phyloP scores from a whole-genome alignment of 306 rosid genomes.

The Vigna angularis region DNA sequence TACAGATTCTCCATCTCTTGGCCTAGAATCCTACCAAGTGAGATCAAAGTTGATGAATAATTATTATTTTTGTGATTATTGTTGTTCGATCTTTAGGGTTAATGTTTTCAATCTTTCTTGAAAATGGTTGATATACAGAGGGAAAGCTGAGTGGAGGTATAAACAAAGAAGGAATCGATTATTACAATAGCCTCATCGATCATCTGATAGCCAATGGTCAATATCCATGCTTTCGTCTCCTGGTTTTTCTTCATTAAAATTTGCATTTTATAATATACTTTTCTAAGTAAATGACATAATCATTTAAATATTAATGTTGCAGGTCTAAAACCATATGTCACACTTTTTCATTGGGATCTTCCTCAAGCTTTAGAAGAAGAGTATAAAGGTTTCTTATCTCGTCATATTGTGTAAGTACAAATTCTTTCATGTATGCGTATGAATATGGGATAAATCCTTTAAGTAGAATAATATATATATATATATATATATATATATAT shows the following conservation, averaged over 20 bases:
- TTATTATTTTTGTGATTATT: not conserved
- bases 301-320: too few relatives aligned
- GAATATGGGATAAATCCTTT: too few relatives aligned
- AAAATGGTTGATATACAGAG: slow-evolving; percentile 35
- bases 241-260: not conserved
- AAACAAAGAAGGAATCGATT: slow-evolving; percentile 57
- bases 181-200: slow-evolving; percentile 63
- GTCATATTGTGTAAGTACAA: too few relatives aligned
- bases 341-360: too few relatives aligned
- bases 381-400: too few relatives aligned
- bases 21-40: slow-evolving; percentile 74
- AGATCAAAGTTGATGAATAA: not conserved
- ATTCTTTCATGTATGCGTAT: too few relatives aligned
- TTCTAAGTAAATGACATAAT: not conserved
- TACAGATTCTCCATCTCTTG: slow-evolving; percentile 77
- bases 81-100: not conserved
- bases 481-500: too few relatives aligned
- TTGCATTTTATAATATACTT: not conserved
- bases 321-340: too few relatives aligned
- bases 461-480: too few relatives aligned
- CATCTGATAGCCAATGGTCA: slow-evolving; percentile 58
- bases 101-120: not conserved
- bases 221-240: not conserved
- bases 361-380: too few relatives aligned
- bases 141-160: slow-evolving; percentile 66